Percentiles rank a stretch among this genome's conserved stretches.
These are phyloP conservation scores for Cladosporium oxysporum DNA, from an alignment of 2,329 filamentous ascomycete species.

Conservation along the genomic window DNA sequence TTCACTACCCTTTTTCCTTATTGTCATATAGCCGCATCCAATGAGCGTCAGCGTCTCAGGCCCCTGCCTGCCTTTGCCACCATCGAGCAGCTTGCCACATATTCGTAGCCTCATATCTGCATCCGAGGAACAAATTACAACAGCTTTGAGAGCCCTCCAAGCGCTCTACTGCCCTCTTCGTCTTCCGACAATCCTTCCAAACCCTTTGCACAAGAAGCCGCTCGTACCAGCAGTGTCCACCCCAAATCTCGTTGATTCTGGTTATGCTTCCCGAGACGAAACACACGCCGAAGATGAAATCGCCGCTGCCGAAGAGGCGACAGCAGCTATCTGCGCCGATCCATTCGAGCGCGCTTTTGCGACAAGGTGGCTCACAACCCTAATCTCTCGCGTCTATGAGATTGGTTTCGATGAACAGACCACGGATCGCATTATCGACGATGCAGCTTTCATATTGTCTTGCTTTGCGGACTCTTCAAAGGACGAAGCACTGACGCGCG, in stretches of 20 bases:
- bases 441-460: constrained; percentile 1
- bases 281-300: background rate
- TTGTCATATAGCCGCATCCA: background rate
- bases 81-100: constrained; percentile 11
- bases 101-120: constrained; percentile 3
- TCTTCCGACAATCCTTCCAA: background rate
- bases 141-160: background rate
- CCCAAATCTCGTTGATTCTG: background rate
- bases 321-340: background rate
- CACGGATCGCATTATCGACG: background rate
- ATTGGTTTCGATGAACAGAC: background rate
- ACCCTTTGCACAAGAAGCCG: background rate
- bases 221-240: background rate
- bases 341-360: background rate
- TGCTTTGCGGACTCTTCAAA: background rate
- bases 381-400: background rate
- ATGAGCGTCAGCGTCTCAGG: constrained; percentile 1
- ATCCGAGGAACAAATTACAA: background rate
- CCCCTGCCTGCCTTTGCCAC: constrained; percentile 9
- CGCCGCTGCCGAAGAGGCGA: background rate
- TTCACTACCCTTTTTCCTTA: background rate
- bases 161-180: constrained; percentile 4
- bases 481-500: background rate
- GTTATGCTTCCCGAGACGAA: background rate
- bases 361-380: background rate